A percentile compares a stretch with the other conserved stretches of the same genome.
These are phyloP conservation scores for Viridothelium virens DNA, from an alignment of 495 filamentous ascomycete species.

Conservation along the genomic window DNA sequence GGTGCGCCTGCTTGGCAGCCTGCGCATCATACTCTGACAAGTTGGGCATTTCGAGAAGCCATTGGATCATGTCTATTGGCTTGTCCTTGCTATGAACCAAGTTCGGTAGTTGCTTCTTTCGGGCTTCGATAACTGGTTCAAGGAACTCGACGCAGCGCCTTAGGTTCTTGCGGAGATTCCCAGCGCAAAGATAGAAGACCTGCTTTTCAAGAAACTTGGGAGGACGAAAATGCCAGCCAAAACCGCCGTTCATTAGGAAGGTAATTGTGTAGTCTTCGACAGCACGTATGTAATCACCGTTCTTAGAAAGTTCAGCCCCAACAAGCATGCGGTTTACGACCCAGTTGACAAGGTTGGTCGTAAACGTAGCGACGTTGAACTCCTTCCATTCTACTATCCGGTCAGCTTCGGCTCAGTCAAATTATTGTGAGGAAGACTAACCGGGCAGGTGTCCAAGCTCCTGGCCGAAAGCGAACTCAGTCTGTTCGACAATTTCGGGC, in stretches of 20 bases:
- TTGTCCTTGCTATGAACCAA: not conserved
- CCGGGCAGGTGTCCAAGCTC: not conserved
- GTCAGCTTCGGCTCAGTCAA: not conserved
- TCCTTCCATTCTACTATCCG: not conserved
- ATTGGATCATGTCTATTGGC: slow-evolving; percentile 5
- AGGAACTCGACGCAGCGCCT: not conserved
- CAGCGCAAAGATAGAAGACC: not conserved
- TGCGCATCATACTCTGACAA: not conserved
- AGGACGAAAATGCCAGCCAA: not conserved
- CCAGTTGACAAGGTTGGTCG: not conserved
- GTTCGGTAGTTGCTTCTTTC: not conserved
- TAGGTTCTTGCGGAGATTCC: not conserved
- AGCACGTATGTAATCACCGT: not conserved
- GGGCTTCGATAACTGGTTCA: not conserved
- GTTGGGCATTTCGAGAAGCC: not conserved
- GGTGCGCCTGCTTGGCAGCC: not conserved
- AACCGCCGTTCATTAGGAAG: not conserved
- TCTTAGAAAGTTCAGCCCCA: not conserved
- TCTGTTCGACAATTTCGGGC: not conserved
- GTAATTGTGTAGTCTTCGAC: not conserved
- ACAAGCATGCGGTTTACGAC: not conserved
- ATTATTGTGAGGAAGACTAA: not conserved
- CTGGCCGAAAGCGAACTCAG: not conserved
- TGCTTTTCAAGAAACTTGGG: slow-evolving; percentile 1
- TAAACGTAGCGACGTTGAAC: not conserved